Base-by-base conservation (phyloP, 208 protist genomes). In the Acanthamoeba castellanii region DNA sequence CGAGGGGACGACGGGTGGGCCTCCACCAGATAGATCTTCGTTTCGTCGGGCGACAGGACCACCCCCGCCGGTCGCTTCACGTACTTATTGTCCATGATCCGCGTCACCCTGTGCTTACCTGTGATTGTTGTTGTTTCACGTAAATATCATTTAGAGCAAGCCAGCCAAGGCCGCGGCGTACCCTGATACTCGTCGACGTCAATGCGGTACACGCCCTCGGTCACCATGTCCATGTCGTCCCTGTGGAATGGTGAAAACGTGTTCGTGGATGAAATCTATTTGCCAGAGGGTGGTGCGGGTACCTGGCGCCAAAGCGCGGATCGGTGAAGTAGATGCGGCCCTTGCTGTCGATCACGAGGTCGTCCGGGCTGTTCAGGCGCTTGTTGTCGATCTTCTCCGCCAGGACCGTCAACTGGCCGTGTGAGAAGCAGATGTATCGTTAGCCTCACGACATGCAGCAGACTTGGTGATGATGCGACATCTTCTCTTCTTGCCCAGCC, bases 321-420 rank as follows among this genome's bases (percentile, higher is more conserved):
- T 81, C 70, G 32, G 70, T 81, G 37, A 81, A 81, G 70, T 27
- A 81, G 70, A 81, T 81, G 30, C 70, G 30, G 14, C 70, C 70
- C 18, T 81, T 81, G 70, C 70, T 81, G 37, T 81, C 70, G 37
- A 81, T 81, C 30, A 81, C 32, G 34, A 81, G 70, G 37, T 81
- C 70, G 34, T 81, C 70, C 1, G 70, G 70, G 22, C 70, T 81
- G 37, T 81, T 81, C 22, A 81, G n/a, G 37, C 70, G 70, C 70
- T 81, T 81, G 20, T 81, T 81, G 70, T 81, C 70, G 30, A 81
- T 81, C 37, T 47, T 81, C 70, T 81, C 70, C 37, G 70, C 70
- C 25, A 81, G 70, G 5, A 81, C 70, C 20, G 70, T 81, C 32
- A 81, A 45, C 70, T 81, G 32, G 3, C 0, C 16, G 13, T 6